Percentiles rank a stretch among this genome's conserved stretches.
These are phyloP conservation scores for Pelargonium fulgidum DNA, from an alignment of 441 rosid species.

Conservation along the genomic window DNA sequence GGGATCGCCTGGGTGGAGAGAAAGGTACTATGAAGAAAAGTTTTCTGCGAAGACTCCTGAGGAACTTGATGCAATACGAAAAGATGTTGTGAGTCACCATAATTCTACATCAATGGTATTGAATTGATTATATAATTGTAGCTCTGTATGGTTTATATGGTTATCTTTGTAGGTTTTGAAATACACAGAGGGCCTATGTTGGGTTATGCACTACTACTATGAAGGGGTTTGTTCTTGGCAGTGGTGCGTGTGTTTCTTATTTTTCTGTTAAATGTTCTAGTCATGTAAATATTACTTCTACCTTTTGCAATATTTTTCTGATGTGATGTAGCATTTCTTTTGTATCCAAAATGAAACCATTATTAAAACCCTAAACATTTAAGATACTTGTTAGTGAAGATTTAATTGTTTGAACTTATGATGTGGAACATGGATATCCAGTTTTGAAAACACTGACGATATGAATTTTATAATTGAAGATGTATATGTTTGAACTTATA, in stretches of 20 bases:
- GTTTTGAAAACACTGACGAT: background rate
- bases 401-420: background rate
- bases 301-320: background rate
- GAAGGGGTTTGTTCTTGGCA: slow-evolving; percentile 35
- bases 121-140: background rate
- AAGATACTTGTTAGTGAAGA: background rate
- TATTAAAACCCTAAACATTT: background rate
- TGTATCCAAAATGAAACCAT: no score
- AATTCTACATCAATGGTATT: slow-evolving; percentile 9
- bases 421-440: background rate
- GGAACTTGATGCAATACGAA: slow-evolving; percentile 66
- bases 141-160: background rate
- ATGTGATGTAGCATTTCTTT: no score
- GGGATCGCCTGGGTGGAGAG: slow-evolving; percentile 86
- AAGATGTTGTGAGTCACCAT: slow-evolving; percentile 29
- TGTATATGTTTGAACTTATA: background rate
- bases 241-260: slow-evolving; percentile 18
- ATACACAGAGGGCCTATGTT: slow-evolving; percentile 30
- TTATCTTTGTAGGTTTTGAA: slow-evolving; percentile 21
- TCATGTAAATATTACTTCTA: background rate
- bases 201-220: slow-evolving; percentile 34
- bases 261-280: background rate
- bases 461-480: background rate
- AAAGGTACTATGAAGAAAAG: slow-evolving; percentile 88
- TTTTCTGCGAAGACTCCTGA: slow-evolving; percentile 52